Percentiles rank a stretch among this genome's conserved stretches.
Conservation (phyloP, 495 filamentous ascomycete species). For the Lepidopterella palustris region DNA sequence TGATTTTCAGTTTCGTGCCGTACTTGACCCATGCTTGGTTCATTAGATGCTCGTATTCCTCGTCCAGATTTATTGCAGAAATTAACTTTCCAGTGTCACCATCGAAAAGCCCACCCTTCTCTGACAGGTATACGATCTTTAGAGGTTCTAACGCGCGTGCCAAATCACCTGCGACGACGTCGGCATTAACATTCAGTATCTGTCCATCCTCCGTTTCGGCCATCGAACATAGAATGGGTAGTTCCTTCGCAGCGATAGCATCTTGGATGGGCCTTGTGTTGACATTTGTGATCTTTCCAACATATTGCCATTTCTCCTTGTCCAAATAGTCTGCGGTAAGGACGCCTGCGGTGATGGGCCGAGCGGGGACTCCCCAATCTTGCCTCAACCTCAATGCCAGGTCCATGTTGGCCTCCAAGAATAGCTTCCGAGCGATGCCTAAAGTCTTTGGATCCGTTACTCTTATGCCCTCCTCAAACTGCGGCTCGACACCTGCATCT, state of each 20-base stretch:
- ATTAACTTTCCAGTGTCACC: slow-evolving; percentile 92
- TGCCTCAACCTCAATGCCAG: slow-evolving; percentile 81
- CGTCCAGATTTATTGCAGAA: slow-evolving; percentile 93
- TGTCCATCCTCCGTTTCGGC: slow-evolving; percentile 91
- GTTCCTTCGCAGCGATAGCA: slow-evolving; percentile 83
- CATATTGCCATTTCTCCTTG: slow-evolving; percentile 87
- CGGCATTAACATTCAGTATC: slow-evolving; percentile 95
- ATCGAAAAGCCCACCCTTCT: slow-evolving; percentile 95
- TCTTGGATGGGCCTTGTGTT: slow-evolving; percentile 88
- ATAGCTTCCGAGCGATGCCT: slow-evolving; percentile 81
- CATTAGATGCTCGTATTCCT: slow-evolving; percentile 95
- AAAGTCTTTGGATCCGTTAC: slow-evolving; percentile 95
- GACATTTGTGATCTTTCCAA: slow-evolving; percentile 92
- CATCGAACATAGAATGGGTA: slow-evolving; percentile 95
- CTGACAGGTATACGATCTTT: slow-evolving; percentile 96
- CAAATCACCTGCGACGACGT: slow-evolving; percentile 91
- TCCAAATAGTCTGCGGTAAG: slow-evolving; percentile 93
- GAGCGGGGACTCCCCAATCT: slow-evolving; percentile 80
- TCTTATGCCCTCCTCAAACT: slow-evolving; percentile 94
- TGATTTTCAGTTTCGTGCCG: slow-evolving; percentile 95
- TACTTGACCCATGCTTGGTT: slow-evolving; percentile 92
- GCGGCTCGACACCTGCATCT: slow-evolving; percentile 85
- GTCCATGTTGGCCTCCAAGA: slow-evolving; percentile 94
- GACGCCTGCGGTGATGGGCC: slow-evolving; percentile 87
- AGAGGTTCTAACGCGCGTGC: slow-evolving; percentile 84